Evolutionary conservation across 768 basidiomycete genomes (phyloP), one percentile per base, ranked within the genome.

Genomic region (Xerocomus potaroensis): DNA sequence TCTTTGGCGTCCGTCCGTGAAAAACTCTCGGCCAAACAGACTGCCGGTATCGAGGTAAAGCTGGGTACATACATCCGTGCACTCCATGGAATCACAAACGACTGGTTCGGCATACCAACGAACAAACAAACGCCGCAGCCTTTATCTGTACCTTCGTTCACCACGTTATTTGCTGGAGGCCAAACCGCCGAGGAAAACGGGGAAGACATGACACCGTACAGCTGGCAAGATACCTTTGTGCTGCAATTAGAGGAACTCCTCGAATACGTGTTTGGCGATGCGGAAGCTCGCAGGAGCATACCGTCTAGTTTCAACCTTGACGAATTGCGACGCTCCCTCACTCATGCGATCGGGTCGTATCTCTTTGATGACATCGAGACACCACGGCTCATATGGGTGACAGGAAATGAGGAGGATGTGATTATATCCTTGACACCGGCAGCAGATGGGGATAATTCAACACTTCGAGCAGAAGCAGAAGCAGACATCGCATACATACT

Each of bases 161-260:
- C 48, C 1, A 19, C 47, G 2, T n/a, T 59, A 12, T 32, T 56
- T 8, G 19, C 45, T 9, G 46, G 16, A 3, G 19, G 15, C 32
- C 45, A 51, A 22, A 30, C 27, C 1, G 47, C 45, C 6, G 54
- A 48, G 30, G 59, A 31, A 4, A 36, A 39, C 2, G 63, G 41
- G 10, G 65, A 63, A 32, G 55, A 63, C 61, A 51, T 57, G 53
- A 52, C 45, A 5, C 56, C 47, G 7, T 86, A 82, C 59, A 82
- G 76, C 63, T 89, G 87, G 87, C 83, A 88, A 65, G 84, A 84
- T 56, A 78, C 81, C 1, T 88, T 88, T 62, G 80, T 80, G 6
- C 41, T 63, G 8, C 67, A 78, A 6, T 64, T 89, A 38, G 86
- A 88, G 50, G 68, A 67, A 7, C 63, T 81, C 12, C 64, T 88